Base-by-base conservation (phyloP, 2,329 filamentous ascomycete genomes). In the Aspergillus aculeatus region DNA sequence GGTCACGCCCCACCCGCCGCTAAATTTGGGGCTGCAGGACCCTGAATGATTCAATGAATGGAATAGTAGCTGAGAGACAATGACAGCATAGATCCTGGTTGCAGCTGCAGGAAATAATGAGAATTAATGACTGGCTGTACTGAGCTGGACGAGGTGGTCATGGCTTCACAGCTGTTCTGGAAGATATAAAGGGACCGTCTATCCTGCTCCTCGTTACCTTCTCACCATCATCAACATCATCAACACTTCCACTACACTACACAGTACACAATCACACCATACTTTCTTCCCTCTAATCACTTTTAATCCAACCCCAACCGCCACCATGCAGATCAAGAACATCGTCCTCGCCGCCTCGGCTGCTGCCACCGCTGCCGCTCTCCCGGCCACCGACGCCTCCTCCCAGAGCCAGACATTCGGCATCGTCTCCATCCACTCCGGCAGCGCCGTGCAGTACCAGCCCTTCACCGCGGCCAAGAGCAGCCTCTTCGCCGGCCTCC, bases 351-450 rank as follows among this genome's bases (percentile, higher is more conserved):
- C 69, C 50, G 64, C 65, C 56, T 64, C 78, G 51, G 66, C 74
- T 56, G 72, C 72, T 31, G 71, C 71, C 54, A 74, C 64, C 49
- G 65, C 60, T 51, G 51, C 63, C 9, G 69, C 68, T 60, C 57
- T 66, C 54, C 64, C 71, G 50, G 63, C 68, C 21, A 47, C 58
- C 16, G 54, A 58, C 58, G 26, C 52, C 41, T 26, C 63, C 50
- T 21, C 63, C 50, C 48, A 55, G 23, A 54, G 32, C 57, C 70
- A 74, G 50, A 69, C 73, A 56, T 87, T 87, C 69, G 73, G 75
- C 64, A 60, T 85, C 58, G 73, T 84, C 68, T 73, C 82, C 59
- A 78, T 85, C 57, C 79, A 78, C 61, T 82, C 83, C 32, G 81
- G 76, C 64, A 81, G 75, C 57, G 70, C 66, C 2, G 75, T 87